Evolutionary conservation across 768 basidiomycete genomes (phyloP).

Genomic region (Phanerodontia chrysosporium): DNA sequence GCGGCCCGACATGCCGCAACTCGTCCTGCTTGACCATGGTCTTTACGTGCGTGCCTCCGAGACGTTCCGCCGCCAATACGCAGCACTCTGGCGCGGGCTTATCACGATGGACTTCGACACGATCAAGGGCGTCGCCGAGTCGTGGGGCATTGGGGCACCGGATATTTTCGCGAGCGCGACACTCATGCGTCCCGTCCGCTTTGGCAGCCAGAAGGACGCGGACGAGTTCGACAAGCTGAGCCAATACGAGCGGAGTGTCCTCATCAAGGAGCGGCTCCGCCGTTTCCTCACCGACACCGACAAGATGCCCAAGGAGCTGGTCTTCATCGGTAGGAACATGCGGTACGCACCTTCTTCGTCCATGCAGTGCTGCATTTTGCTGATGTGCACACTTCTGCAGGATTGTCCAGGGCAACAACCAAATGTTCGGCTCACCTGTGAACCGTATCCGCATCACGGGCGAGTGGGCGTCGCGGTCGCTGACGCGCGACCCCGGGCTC

Average conservation of each 20-base stretch:
- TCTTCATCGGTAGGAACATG: constrained; percentile 78
- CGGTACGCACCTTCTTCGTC: constrained; percentile 34
- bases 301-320: constrained; percentile 70
- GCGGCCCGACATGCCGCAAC: constrained; percentile 43
- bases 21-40: constrained; percentile 90
- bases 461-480: constrained; percentile 71
- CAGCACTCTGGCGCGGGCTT: constrained; percentile 68
- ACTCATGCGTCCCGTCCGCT: constrained; percentile 56
- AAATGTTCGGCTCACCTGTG: constrained; percentile 78
- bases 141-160: constrained; percentile 69
- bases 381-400: constrained; percentile 2
- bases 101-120: constrained; percentile 50
- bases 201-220: constrained; percentile 26
- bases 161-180: constrained; percentile 74
- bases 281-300: constrained; percentile 71
- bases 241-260: constrained; percentile 65
- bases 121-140: constrained; percentile 45
- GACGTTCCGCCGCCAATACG: constrained; percentile 72
- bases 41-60: constrained; percentile 74
- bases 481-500: constrained; percentile 42
- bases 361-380: not conserved
- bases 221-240: constrained; percentile 33
- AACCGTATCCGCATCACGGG: constrained; percentile 90
- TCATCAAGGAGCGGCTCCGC: constrained; percentile 64
- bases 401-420: constrained; percentile 60